A percentile compares a stretch with the other conserved stretches of the same genome.
Conservation (phyloP, 2,329 filamentous ascomycete genomes). For the Colletotrichum limetticola region DNA sequence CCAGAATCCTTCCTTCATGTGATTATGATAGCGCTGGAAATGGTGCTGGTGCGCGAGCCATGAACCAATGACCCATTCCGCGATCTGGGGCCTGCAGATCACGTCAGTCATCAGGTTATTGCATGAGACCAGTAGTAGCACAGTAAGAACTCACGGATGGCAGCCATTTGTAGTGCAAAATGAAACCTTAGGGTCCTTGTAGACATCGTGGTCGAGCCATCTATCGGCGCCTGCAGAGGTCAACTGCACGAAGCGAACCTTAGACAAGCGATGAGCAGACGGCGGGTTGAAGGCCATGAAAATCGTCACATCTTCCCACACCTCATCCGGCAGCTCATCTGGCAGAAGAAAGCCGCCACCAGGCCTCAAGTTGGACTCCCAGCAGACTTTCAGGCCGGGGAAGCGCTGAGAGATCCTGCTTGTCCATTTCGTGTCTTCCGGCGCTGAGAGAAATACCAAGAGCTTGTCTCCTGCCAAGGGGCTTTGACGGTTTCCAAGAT, state of each 20-base stretch:
- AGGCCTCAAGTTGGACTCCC: slow-evolving; percentile 38
- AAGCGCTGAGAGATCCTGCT: slow-evolving; percentile 44
- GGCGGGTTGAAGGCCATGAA: slow-evolving; percentile 47
- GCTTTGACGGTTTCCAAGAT: background rate
- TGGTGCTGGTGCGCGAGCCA: slow-evolving; percentile 47
- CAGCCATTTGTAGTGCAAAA: slow-evolving; percentile 55
- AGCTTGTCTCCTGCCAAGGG: slow-evolving; percentile 51
- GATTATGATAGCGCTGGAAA: slow-evolving; percentile 42
- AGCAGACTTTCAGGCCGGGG: slow-evolving; percentile 52
- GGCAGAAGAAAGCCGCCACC: slow-evolving; percentile 36
- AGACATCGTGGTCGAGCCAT: slow-evolving; percentile 50
- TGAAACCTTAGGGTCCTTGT: slow-evolving; percentile 45
- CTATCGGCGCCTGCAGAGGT: slow-evolving; percentile 55
- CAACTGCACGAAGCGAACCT: slow-evolving; percentile 57
- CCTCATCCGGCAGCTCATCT: slow-evolving; percentile 43
- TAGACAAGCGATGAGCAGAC: slow-evolving; percentile 42
- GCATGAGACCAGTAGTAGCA: background rate
- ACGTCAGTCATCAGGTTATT: no score
- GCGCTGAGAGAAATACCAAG: slow-evolving; percentile 48
- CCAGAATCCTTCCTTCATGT: slow-evolving; percentile 39
- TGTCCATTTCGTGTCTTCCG: slow-evolving; percentile 48
- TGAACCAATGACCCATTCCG: slow-evolving; percentile 52
- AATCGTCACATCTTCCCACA: slow-evolving; percentile 55
- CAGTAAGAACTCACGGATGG: slow-evolving; percentile 48
- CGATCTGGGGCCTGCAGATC: slow-evolving; percentile 48